Base-by-base conservation (phyloP, 2,329 filamentous ascomycete genomes). In the Ceratocystis harringtonii region DNA sequence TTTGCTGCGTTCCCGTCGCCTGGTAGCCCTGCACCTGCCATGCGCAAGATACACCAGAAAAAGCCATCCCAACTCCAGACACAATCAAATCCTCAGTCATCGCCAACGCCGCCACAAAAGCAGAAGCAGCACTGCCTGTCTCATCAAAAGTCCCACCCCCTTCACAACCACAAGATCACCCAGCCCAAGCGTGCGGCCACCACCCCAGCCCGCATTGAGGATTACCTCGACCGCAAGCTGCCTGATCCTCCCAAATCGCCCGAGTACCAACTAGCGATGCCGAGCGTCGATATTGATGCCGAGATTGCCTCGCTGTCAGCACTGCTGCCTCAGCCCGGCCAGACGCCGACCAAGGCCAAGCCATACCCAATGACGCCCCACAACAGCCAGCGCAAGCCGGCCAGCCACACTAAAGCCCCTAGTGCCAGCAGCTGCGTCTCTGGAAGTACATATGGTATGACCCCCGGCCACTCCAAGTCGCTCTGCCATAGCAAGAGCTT, bases 211-310 rank as follows among this genome's bases (percentile, higher is more conserved):
- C 63, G 57, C 25, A 60, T 60, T 2, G 63, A 65, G 25, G 63
- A 65, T 28, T 65, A 62, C 58, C 58, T 50, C 36, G 36, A 52
- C 28, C 62, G 50, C 30, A 58, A 48, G 30, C 63, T 67, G 28
- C 66, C 66, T 12, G 44, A 28, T 50, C 48, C 66, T 43, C 63
- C 66, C 19, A 44, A 41, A 6, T 63, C 61, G 17, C 55, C 61
- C 44, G 55, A 30, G 55, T 67, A 67, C 41, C 62, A 60, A 1
- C 58, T 65, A 1, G 48, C 50, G 10, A 57, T 50, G 15, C 63
- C 58, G 5, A 30, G 22, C 8, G 62, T 63, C 36, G 58, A 65
- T 6, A 63, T 65, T 36, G 58, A 62, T 8, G 65, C 50, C 28
- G 61, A 66, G 28, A 63, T 64, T 44, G 55, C 30, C 44, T 55